Percentiles rank a stretch among this genome's conserved stretches.
phyloP scores from a whole-genome alignment of 1,284 basidiomycete species.

The Microbotryomycetes sp. region DNA sequence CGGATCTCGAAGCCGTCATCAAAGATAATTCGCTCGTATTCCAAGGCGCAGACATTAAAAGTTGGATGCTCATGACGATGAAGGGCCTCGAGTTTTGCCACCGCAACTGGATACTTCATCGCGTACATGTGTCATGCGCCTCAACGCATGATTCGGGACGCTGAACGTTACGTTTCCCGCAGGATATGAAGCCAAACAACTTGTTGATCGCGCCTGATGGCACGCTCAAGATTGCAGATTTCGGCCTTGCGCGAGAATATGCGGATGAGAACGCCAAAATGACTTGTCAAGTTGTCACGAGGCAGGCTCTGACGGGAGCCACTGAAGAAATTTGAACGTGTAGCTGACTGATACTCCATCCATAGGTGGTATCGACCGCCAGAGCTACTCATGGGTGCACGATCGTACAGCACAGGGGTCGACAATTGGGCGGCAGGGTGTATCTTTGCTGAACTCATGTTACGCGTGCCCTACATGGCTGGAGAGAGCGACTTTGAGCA shows the following conservation, averaged over 20 bases:
- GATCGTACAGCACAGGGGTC: constrained; percentile 79
- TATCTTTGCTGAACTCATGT: constrained; percentile 92
- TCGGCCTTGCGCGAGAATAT: constrained; percentile 94
- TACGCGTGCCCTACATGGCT: constrained; percentile 85
- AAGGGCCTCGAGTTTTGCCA: constrained; percentile 96
- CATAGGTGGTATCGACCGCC: constrained; percentile 93
- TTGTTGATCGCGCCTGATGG: constrained; percentile 86
- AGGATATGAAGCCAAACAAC: constrained; percentile 99
- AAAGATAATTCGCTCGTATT: constrained; percentile 87
- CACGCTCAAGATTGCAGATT: constrained; percentile 95
- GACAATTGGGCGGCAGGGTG: constrained; percentile 94
- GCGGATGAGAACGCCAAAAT: constrained; percentile 88
- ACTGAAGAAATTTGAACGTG: background rate
- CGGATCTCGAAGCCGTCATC: constrained; percentile 96
- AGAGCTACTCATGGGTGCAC: constrained; percentile 78
- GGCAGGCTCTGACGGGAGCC: constrained; percentile 49
- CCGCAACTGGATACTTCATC: constrained; percentile 83
- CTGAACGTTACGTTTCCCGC: constrained; percentile 4
- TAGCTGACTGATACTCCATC: background rate
- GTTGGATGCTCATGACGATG: constrained; percentile 98
- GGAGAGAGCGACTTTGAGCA: constrained; percentile 96
- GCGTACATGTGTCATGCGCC: constrained; percentile 75
- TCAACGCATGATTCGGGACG: constrained; percentile 40
- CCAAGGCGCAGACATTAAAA: constrained; percentile 91
- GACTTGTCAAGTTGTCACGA: constrained; percentile 96